A percentile compares a stretch with the other conserved stretches of the same genome.
Evolutionary conservation across 164 flowering plant genomes (phyloP).

Genomic region (Liquidambar formosana): DNA sequence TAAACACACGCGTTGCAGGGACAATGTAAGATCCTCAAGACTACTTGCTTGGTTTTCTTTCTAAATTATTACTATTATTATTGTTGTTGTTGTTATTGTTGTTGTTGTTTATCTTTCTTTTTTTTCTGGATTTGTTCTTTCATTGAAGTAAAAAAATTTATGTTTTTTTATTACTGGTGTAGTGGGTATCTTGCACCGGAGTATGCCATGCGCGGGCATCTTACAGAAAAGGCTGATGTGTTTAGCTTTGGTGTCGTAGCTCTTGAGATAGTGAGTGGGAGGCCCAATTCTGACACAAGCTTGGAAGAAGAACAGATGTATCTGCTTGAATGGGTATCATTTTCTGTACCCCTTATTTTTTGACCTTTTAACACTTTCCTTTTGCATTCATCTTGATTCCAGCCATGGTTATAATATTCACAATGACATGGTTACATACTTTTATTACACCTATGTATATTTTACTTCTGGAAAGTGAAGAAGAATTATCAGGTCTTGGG

Average conservation of each 20-base stretch:
- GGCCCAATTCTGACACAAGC: conserved; percentile 46
- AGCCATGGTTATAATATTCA: neutral
- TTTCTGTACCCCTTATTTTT: neutral
- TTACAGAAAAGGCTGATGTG: conserved; percentile 64
- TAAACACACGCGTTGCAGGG: conserved; percentile 67
- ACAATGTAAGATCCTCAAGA: conserved; percentile 49
- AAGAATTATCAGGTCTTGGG: too few species aligned
- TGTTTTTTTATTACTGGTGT: conserved; percentile 2
- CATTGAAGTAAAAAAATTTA: neutral
- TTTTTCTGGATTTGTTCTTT: neutral
- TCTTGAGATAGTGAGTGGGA: conserved; percentile 59
- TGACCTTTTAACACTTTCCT: neutral
- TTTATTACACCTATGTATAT: too few species aligned
- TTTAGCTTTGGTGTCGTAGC: conserved; percentile 63
- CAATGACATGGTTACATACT: neutral
- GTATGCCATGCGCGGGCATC: conserved; percentile 64
- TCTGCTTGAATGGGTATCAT: conserved; percentile 61
- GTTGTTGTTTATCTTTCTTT: too few species aligned
- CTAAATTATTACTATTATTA: too few species aligned
- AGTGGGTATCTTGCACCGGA: conserved; percentile 72
- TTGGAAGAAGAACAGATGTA: conserved; percentile 40
- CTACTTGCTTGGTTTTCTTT: neutral
- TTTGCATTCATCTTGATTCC: neutral
- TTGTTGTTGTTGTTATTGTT: too few species aligned
- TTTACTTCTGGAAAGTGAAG: too few species aligned